Conservation (phyloP, 768 basidiomycete species). For the Boletellus ananas region DNA sequence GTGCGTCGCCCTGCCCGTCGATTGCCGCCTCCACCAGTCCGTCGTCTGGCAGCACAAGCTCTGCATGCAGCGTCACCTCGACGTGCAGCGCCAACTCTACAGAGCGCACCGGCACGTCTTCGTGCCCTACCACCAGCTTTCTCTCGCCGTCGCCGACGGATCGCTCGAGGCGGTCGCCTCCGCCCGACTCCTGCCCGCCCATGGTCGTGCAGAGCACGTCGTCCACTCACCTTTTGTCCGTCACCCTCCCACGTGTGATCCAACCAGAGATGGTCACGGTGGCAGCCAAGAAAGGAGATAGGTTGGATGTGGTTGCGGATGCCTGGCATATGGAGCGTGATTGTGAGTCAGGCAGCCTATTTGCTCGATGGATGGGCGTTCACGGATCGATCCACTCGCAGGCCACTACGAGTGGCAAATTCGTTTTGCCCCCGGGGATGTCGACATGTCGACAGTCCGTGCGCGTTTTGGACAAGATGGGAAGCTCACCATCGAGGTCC, state of each 20-base stretch:
- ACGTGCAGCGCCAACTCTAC: conserved; percentile 17
- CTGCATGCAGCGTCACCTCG: conserved; percentile 26
- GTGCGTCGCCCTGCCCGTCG: conserved; percentile 28
- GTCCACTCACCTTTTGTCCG: conserved; percentile 42
- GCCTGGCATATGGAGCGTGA: conserved; percentile 59
- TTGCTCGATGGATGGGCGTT: background rate
- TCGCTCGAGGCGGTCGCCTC: conserved; percentile 29
- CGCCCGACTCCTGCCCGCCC: conserved; percentile 37
- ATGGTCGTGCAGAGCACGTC: conserved; percentile 43
- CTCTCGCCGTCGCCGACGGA: conserved; percentile 28
- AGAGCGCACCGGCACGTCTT: conserved; percentile 10
- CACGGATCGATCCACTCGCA: conserved; percentile 19
- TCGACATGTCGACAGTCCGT: conserved; percentile 50
- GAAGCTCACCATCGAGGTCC: conserved; percentile 46
- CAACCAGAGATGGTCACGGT: conserved; percentile 64
- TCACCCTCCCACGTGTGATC: conserved; percentile 45
- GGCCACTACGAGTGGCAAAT: conserved; percentile 65
- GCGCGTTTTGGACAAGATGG: conserved; percentile 47
- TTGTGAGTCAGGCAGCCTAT: conserved; percentile 39
- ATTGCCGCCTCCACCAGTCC: conserved; percentile 20
- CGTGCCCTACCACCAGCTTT: conserved; percentile 11
- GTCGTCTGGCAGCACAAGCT: conserved; percentile 22
- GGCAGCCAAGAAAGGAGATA: conserved; percentile 55
- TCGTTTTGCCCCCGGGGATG: conserved; percentile 49
- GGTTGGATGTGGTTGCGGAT: conserved; percentile 54